Base-by-base conservation (phyloP, 768 basidiomycete genomes). In the Clavulina sp. region DNA sequence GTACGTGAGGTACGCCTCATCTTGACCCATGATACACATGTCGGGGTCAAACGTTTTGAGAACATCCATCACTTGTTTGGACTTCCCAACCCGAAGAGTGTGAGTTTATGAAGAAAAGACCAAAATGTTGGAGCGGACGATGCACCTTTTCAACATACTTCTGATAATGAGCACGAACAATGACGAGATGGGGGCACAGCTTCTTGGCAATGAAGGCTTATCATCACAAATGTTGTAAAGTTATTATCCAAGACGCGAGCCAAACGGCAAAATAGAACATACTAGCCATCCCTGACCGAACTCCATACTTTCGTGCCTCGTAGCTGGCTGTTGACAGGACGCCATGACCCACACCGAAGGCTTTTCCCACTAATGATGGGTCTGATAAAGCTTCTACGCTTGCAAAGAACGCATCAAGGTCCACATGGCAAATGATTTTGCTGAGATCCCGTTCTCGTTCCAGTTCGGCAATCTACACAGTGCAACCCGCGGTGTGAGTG, bases 231-330 rank as follows among this genome's bases (percentile, higher is more conserved):
- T 9, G 18, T 24, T 47, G 13, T 47, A 9, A 47, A 28, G 9
- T 47, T 13, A n/a, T n/a, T 9, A 18, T 2, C 5, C 44, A 21
- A 3, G 26, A 34, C 24, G 6, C 9, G 16, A 19, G 16, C 21
- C 28, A 2, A 24, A 47, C 38, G n/a, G 31, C 24, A 46, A 13
- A 9, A 19, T 47, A 4, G 13, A n/a, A 60, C 70, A 55, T 59
- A 84, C 85, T 75, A n/a, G 93, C 77, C 95, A 96, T 96, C 28
- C 88, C 93, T 3, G 89, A 93, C 41, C 95, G 80, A 30, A 86
- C 83, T 2, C 89, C 91, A 57, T 73, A 88, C 62, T 83, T 88
- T 41, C 91, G 73, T 4, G 91, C 91, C 60, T 89, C 89, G 52
- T 95, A 95, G 28, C 87, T 84, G 6, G 91, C 89, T 0, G 93